phyloP scores from a whole-genome alignment of 345 rosid genomes.

The Aquilaria sinensis region DNA sequence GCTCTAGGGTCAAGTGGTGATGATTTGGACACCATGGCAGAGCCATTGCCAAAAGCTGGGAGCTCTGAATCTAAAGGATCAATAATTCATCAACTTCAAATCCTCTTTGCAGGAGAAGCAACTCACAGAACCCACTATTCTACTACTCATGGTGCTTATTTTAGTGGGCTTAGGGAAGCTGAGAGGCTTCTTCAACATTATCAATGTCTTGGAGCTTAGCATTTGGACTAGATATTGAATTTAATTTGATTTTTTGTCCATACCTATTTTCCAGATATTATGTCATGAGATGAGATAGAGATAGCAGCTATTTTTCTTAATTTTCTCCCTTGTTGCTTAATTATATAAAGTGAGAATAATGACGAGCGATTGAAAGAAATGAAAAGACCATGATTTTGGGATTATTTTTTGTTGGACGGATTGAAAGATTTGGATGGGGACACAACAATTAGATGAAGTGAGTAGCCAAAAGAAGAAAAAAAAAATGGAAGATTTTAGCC shows the following conservation, averaged over 20 bases:
- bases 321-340: constrained; percentile 22
- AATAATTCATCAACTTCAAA: constrained; percentile 37
- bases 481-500: no score
- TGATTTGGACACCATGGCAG: constrained; percentile 75
- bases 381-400: not conserved
- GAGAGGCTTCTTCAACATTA: constrained; percentile 90
- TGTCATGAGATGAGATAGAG: no score
- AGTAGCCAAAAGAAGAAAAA: constrained; percentile 30
- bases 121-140: constrained; percentile 97
- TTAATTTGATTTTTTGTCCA: constrained; percentile 17
- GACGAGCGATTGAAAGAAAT: constrained; percentile 10
- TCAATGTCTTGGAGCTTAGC: constrained; percentile 42
- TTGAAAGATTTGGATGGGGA: constrained; percentile 35
- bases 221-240: constrained; percentile 18
- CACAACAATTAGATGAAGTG: constrained; percentile 37
- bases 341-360: constrained; percentile 20
- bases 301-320: constrained; percentile 2
- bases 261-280: constrained; percentile 19
- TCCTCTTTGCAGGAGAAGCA: constrained; percentile 97
- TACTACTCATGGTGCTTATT: constrained; percentile 96
- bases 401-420: constrained; percentile 5
- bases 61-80: constrained; percentile 2
- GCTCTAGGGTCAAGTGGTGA: constrained; percentile 90
- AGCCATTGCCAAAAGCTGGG: constrained; percentile 59
- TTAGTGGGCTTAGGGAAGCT: constrained; percentile 95